A percentile compares a stretch with the other conserved stretches of the same genome.
Conservation (phyloP, 352 stramenopile species). For the Pythium brachiatum region DNA sequence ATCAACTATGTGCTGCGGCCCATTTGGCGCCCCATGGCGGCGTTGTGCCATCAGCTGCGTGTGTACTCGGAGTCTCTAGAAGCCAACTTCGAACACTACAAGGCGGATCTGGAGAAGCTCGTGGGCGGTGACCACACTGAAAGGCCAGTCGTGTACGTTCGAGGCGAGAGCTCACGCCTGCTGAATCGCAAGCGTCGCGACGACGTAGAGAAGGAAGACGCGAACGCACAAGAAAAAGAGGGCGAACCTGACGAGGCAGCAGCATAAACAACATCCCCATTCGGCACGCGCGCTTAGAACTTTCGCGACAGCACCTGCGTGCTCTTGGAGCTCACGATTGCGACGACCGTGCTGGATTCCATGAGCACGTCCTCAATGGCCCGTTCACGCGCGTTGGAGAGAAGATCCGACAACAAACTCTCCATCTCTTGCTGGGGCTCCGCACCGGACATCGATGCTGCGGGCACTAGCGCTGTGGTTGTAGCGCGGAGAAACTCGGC, state of each 20-base stretch:
- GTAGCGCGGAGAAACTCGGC: conserved; percentile 68
- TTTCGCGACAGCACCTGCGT: conserved; percentile 62
- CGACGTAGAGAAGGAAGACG: not conserved
- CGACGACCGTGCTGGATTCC: conserved; percentile 78
- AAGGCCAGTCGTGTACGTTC: conserved; percentile 33
- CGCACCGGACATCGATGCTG: not conserved
- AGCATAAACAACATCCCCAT: not conserved
- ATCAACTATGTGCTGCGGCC: conserved; percentile 75
- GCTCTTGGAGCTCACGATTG: conserved; percentile 82
- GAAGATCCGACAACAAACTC: conserved; percentile 66
- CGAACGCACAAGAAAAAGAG: not conserved
- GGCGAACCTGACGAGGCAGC: not conserved
- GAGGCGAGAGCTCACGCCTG: conserved; percentile 41
- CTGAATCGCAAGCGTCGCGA: conserved; percentile 23
- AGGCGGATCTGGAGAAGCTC: conserved; percentile 51
- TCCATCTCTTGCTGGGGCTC: conserved; percentile 60
- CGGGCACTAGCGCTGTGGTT: conserved; percentile 42
- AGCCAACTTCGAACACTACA: conserved; percentile 61
- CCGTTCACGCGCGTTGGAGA: conserved; percentile 74
- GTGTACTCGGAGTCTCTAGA: conserved; percentile 64
- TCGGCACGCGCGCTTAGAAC: conserved; percentile 12
- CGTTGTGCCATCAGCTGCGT: conserved; percentile 55
- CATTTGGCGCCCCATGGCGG: conserved; percentile 61
- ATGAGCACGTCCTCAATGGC: conserved; percentile 67
- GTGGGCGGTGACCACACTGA: conserved; percentile 27